Evolutionary conservation across 148 eudicot genomes (phyloP), one percentile per base, ranked within the genome.

Genomic region (Chenopodium berlandieri): DNA sequence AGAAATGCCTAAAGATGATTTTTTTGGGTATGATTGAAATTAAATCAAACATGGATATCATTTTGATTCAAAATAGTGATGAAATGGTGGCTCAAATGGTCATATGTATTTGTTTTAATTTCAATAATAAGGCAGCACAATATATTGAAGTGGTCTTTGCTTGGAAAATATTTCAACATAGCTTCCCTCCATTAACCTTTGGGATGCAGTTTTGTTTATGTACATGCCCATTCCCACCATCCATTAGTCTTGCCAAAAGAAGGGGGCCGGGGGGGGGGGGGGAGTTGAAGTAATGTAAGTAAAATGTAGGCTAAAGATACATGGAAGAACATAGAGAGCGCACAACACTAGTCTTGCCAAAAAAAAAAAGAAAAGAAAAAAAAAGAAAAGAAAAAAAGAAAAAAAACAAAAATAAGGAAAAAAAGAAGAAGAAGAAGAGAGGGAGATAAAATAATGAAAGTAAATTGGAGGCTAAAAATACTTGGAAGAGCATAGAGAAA

Each of bases 91-190:
- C 25, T 56, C 62, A 56, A 56, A 56, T 56, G 16, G 50, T 71
- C 48, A 32, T 37, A 20, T 71, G 64, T 69, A 31, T 0, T 52
- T 52, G 16, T n/a, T 37, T 23, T 34, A 27, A 78, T 68, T 31
- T 17, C 34, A 16, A 17, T 54, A 25, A 10, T 20, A 68, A 68
- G 23, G 27, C 20, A 78, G 80, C 32, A 17, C 62, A 56, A 50
- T 30, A 47, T 23, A 37, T 79, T 14, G 30, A 27, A 79, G 48
- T 79, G 73, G 52, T 62, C 68, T 31, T 79, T 71, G 23, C 9
- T 56, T 9, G 76, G 30, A 60, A 23, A 56, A 70, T 58, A 47
- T 44, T 30, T 40, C 1, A 9, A 77, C 23, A 27, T 16, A n/a
- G 32, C 75, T 48, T 50, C 60, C 63, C 20, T n/a, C 52, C 5